Evolutionary conservation across 164 flowering plant species (phyloP), one percentile per base, ranked within the genome.

Genomic region (Chimonanthus salicifolius): DNA sequence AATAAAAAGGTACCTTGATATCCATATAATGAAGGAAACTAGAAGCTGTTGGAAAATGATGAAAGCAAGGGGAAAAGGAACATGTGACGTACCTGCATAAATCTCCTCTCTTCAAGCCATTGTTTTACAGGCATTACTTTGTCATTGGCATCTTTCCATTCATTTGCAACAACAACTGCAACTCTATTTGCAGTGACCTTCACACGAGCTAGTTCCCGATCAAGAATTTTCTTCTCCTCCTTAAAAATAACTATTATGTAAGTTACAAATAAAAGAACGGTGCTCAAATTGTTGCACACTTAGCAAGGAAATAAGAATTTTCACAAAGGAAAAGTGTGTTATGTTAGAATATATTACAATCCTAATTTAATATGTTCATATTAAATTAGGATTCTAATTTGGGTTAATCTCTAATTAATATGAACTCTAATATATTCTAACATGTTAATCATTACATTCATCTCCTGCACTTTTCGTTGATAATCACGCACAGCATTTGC

Each of bases 71-170:
- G 66, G 49, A 54, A 51, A 7, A 18, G 50, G 18, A 73, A 75
- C 9, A 20, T 6, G 48, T 62, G 18, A 78, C 75, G 75, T 81
- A 74, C 96, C 91, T 91, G 97, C 16, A 84, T 81, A 80, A 88
- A 83, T 72, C 80, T 87, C 73, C 97, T 80, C 73, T 91, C 94
- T 70, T 91, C 94, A 72, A 90, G 87, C 92, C 94, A 92, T 62
- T 92, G 94, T 73, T 84, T 92, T 33, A 92, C 94, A 49, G 97
- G 94, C 97, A 92, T 92, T 46, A 92, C 94, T 87, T 92, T 92
- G 80, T 89, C 92, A 82, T 82, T 87, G 45, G 82, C 90, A 87
- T 92, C 97, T 78, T 92, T 92, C 97, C 94, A 92, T 47, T 92
- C 97, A 83, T 92, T 92, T 60, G 97, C 94, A 69, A 92, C 91